phyloP scores from a whole-genome alignment of 257 asterid species.

The Nicotiana paniculata region DNA sequence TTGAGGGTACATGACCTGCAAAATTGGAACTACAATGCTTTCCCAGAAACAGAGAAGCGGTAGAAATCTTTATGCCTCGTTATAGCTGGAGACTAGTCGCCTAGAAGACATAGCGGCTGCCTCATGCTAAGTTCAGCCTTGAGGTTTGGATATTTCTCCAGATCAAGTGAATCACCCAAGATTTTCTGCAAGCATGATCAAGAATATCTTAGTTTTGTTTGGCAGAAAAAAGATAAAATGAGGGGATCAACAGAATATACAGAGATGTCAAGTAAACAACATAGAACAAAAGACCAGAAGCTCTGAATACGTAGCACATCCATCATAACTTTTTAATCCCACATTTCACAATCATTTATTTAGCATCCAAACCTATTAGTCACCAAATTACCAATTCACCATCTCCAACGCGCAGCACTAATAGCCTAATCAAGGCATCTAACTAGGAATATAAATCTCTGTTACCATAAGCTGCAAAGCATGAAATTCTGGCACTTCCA shows the following conservation, averaged over 20 bases:
- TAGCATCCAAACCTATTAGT: not conserved
- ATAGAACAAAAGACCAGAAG: not conserved
- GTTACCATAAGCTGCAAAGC: not conserved
- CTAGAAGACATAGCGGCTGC: conserved; percentile 75
- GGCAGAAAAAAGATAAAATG: not conserved
- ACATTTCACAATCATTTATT: not conserved
- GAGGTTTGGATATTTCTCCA: conserved; percentile 60
- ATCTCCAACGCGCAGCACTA: not conserved
- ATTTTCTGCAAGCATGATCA: conserved; percentile 49
- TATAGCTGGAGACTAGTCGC: conserved; percentile 33
- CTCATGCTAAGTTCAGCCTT: conserved; percentile 94
- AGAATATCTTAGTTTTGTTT: not conserved
- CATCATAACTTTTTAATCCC: not conserved
- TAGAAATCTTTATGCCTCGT: not conserved
- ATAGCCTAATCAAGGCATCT: not conserved
- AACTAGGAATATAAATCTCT: too few relatives aligned
- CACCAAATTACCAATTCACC: not conserved
- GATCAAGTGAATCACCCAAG: conserved; percentile 48
- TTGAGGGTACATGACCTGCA: not conserved
- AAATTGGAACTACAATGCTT: not conserved
- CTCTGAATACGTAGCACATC: not conserved
- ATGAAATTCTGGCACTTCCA: not conserved
- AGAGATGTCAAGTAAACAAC: not conserved
- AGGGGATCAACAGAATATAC: not conserved
- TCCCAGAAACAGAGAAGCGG: not conserved